Evolutionary conservation across 345 rosid genomes (phyloP).

Genomic region (Trapa bicornis): DNA sequence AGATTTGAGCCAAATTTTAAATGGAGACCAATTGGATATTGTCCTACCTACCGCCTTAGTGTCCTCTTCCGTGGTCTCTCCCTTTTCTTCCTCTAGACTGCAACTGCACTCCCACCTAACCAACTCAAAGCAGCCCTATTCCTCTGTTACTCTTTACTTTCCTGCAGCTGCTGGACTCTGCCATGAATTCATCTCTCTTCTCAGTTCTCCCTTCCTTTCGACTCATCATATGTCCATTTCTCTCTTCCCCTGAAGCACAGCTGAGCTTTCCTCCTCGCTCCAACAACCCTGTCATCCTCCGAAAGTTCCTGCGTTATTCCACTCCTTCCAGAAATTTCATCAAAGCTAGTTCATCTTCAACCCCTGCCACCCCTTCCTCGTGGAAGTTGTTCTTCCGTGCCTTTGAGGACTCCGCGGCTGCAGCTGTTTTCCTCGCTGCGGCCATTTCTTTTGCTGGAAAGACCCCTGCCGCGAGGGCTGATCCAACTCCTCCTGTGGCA

Average conservation of each 20-base stretch:
- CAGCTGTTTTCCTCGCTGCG: conserved; percentile 41
- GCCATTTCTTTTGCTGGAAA: conserved; percentile 38
- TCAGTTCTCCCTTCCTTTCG: conserved; percentile 2
- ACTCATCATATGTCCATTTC: conserved; percentile 9
- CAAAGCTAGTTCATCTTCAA: conserved; percentile 13
- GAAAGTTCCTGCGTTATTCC: not conserved
- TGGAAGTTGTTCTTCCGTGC: conserved; percentile 11
- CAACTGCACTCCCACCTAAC: conserved; percentile 1
- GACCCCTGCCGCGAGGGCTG: conserved; percentile 44
- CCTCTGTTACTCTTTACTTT: not conserved
- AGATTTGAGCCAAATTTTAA: too few relatives aligned
- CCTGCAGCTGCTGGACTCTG: not conserved
- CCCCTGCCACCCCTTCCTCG: conserved; percentile 9
- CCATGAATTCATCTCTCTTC: conserved; percentile 1
- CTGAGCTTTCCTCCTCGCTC: conserved; percentile 10
- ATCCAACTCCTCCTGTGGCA: conserved; percentile 26
- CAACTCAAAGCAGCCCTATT: not conserved
- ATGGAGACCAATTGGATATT: not conserved
- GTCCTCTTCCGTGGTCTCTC: too few relatives aligned
- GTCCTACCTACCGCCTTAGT: not conserved
- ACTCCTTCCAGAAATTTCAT: conserved; percentile 1
- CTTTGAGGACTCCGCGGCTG: conserved; percentile 34
- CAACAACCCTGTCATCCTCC: conserved; percentile 6
- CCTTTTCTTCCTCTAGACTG: not conserved
- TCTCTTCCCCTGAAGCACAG: conserved; percentile 14